Percentiles rank a stretch among this genome's conserved stretches.
These are phyloP conservation scores for Capronia coronata DNA, from an alignment of 2,329 filamentous ascomycete genomes.

Conservation along the genomic window DNA sequence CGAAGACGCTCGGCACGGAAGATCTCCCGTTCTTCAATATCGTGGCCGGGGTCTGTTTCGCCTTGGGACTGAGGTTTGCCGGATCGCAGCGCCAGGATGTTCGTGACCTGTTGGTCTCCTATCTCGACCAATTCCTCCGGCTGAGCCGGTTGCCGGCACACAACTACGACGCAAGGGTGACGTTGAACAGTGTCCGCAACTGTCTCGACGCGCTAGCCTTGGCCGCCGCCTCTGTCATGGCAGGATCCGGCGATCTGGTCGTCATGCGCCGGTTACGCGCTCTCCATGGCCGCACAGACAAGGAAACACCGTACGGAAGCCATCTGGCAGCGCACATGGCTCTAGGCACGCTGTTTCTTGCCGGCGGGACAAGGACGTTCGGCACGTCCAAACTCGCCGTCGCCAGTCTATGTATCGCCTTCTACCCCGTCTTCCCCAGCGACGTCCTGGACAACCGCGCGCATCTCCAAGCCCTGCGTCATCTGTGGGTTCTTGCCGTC, in stretches of 20 bases:
- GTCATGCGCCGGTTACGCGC: conserved; percentile 79
- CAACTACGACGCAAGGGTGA: conserved; percentile 76
- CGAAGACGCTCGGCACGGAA: conserved; percentile 62
- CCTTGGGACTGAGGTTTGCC: conserved; percentile 64
- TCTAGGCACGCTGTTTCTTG: conserved; percentile 82
- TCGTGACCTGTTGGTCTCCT: conserved; percentile 73
- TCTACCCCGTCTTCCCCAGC: conserved; percentile 88
- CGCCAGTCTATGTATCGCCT: conserved; percentile 77
- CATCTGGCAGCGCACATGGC: conserved; percentile 90
- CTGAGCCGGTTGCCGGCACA: conserved; percentile 59
- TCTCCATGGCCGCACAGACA: conserved; percentile 78
- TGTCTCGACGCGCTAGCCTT: conserved; percentile 85
- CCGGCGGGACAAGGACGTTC: conserved; percentile 86
- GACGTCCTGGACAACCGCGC: conserved; percentile 89
- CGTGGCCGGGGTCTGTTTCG: conserved; percentile 71
- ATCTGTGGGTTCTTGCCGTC: conserved; percentile 92
- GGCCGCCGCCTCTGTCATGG: conserved; percentile 83
- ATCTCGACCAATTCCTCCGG: conserved; percentile 79
- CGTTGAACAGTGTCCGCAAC: conserved; percentile 75
- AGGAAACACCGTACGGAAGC: conserved; percentile 82
- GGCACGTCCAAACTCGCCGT: conserved; percentile 81
- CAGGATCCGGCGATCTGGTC: conserved; percentile 81
- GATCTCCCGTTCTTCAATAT: conserved; percentile 94
- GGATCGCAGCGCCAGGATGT: conserved; percentile 65
- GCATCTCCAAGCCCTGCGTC: conserved; percentile 90